Evolutionary conservation across 805 yeast species (phyloP).

Genomic region (Ogataea salicorniae): DNA sequence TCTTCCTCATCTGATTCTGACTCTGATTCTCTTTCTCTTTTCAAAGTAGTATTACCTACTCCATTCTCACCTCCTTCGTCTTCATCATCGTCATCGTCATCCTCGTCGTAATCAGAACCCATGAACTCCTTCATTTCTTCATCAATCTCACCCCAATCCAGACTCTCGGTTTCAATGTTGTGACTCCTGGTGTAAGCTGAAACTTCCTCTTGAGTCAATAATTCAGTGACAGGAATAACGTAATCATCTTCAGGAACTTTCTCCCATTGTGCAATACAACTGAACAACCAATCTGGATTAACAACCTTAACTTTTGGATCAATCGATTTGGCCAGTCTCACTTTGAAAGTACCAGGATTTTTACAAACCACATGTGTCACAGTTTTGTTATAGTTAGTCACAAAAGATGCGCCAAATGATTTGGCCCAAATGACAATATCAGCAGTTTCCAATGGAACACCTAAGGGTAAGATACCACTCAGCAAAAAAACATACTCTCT

Average conservation of each 20-base stretch:
- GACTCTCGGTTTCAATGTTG: constrained; percentile 36
- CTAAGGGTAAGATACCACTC: constrained; percentile 89
- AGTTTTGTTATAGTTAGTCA: constrained; percentile 58
- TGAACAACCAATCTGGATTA: constrained; percentile 88
- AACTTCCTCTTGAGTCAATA: constrained; percentile 42
- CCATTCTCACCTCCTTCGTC: constrained; percentile 4
- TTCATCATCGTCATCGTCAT: constrained; percentile 15
- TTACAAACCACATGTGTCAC: constrained; percentile 89
- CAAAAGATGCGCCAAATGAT: constrained; percentile 86
- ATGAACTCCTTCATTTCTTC: constrained; percentile 51
- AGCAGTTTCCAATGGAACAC: constrained; percentile 62
- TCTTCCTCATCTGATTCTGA: constrained; percentile 20
- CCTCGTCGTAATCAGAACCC: constrained; percentile 41
- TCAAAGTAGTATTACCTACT: constrained; percentile 14
- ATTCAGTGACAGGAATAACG: constrained; percentile 44
- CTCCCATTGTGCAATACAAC: constrained; percentile 76
- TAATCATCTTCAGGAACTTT: constrained; percentile 59
- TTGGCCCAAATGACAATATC: constrained; percentile 90
- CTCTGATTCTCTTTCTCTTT: constrained; percentile 18
- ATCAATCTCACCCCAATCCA: constrained; percentile 50
- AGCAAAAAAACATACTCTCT: constrained; percentile 66
- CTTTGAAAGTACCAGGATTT: constrained; percentile 78
- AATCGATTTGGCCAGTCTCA: constrained; percentile 66
- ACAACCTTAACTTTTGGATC: constrained; percentile 67
- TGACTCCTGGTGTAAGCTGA: constrained; percentile 35